Percentiles rank a stretch among this genome's conserved stretches.
Conservation (phyloP, 305 asterid genomes). For the Fraxinus sp. region DNA sequence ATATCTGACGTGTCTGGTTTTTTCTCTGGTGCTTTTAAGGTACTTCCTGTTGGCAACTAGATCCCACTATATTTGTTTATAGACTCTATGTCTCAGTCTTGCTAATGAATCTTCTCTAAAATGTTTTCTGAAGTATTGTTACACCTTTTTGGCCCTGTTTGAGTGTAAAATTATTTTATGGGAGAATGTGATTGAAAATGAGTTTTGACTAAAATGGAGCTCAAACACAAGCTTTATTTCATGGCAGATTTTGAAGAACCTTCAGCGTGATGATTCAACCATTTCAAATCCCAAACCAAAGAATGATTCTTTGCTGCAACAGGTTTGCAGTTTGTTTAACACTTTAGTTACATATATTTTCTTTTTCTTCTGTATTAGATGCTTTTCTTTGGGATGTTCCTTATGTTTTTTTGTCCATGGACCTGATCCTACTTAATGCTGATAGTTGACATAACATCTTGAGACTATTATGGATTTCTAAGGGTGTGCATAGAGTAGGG, state of each 20-base stretch:
- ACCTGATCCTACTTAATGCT: constrained; percentile 7
- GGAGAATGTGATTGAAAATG: not conserved
- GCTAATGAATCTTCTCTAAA: not conserved
- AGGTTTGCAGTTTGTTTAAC: constrained; percentile 45
- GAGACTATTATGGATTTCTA: not conserved
- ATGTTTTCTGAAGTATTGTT: constrained; percentile 6
- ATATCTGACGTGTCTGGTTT: constrained; percentile 51
- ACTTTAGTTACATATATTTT: not conserved
- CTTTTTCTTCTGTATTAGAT: constrained; percentile 1
- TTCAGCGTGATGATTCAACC: constrained; percentile 55
- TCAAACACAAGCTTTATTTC: not conserved
- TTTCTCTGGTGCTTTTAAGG: constrained; percentile 77
- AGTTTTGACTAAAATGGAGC: not conserved
- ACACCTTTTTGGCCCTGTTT: not conserved
- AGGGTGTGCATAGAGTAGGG: not conserved
- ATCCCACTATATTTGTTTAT: not conserved
- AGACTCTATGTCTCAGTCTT: not conserved
- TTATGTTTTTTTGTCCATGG: not conserved
- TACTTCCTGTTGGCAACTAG: constrained; percentile 24
- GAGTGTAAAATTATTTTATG: not conserved
- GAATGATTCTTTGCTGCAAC: constrained; percentile 71
- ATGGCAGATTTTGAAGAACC: constrained; percentile 54
- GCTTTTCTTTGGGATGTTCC: not conserved
- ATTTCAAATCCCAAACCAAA: constrained; percentile 53
- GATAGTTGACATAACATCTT: constrained; percentile 2